These are phyloP conservation scores for Salicornia ramosissima DNA, from an alignment of 148 eudicot genomes.

Conservation along the genomic window DNA sequence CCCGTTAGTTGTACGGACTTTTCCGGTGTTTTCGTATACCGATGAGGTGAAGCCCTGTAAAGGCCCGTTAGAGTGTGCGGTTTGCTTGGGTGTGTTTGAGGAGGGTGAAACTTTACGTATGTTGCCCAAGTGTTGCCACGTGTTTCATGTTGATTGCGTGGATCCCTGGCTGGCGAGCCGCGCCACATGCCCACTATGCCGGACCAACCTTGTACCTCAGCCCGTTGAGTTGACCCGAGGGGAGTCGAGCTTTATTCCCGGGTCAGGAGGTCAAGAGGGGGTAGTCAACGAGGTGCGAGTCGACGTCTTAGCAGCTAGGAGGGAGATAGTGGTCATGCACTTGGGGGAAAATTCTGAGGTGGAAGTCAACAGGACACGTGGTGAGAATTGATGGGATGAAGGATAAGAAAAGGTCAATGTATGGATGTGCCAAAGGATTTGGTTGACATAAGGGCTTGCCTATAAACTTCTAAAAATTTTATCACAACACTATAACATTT, in stretches of 20 bases:
- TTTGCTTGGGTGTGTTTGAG: slow-evolving; percentile 10
- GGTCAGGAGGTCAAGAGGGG: neutral
- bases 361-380: neutral
- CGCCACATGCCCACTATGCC: slow-evolving; percentile 23
- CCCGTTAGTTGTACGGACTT: neutral
- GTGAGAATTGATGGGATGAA: neutral
- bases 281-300: neutral
- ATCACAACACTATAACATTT: too few relatives aligned
- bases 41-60: neutral
- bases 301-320: neutral
- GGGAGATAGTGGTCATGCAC: neutral
- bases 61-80: neutral
- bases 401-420: neutral
- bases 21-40: neutral
- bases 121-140: slow-evolving; percentile 37
- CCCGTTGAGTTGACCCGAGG: neutral
- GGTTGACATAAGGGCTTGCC: too few relatives aligned
- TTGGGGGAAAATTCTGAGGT: neutral
- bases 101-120: slow-evolving; percentile 26
- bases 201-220: neutral
- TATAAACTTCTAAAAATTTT: too few relatives aligned
- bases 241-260: neutral
- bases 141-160: slow-evolving; percentile 37
- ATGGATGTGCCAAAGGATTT: too few relatives aligned
- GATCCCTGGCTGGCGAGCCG: slow-evolving; percentile 31